phyloP scores from a whole-genome alignment of 495 filamentous ascomycete genomes.

The Penicillium coprophilum region DNA sequence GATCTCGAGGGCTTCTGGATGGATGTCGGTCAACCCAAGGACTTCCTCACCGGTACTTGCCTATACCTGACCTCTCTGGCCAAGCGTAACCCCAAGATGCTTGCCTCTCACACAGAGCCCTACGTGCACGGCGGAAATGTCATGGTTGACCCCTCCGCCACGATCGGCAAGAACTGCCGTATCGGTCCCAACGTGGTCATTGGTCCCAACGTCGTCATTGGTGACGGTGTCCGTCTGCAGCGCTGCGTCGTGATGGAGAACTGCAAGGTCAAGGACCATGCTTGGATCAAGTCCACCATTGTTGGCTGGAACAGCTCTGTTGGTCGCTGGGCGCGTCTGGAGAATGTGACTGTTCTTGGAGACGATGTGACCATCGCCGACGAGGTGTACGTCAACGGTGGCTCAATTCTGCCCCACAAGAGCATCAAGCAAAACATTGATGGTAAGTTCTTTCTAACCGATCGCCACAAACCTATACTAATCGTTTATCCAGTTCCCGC shows the following conservation, averaged over 20 bases:
- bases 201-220: slow-evolving; percentile 90
- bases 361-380: slow-evolving; percentile 99
- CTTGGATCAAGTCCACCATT: slow-evolving; percentile 99
- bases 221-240: slow-evolving; percentile 93
- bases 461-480: slow-evolving; percentile 6
- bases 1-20: slow-evolving; percentile 99
- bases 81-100: slow-evolving; percentile 86
- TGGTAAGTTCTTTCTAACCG: slow-evolving; percentile 48
- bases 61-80: slow-evolving; percentile 92
- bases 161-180: slow-evolving; percentile 97
- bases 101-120: slow-evolving; percentile 70
- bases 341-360: slow-evolving; percentile 95
- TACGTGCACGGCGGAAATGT: slow-evolving; percentile 96
- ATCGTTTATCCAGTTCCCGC: slow-evolving; percentile 58
- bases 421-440: slow-evolving; percentile 99
- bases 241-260: slow-evolving; percentile 87
- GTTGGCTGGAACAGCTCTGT: slow-evolving; percentile 98
- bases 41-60: slow-evolving; percentile 96
- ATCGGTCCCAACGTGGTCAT: slow-evolving; percentile 98
- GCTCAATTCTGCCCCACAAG: slow-evolving; percentile 95
- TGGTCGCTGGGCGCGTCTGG: slow-evolving; percentile 91
- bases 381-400: slow-evolving; percentile 98
- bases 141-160: slow-evolving; percentile 89
- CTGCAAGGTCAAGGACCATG: slow-evolving; percentile 97
- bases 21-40: slow-evolving; percentile 99